Percentiles rank a stretch among this genome's conserved stretches.
Conservation (phyloP, 352 stramenopile genomes). For the Globisporangium rhizosaccharum region DNA sequence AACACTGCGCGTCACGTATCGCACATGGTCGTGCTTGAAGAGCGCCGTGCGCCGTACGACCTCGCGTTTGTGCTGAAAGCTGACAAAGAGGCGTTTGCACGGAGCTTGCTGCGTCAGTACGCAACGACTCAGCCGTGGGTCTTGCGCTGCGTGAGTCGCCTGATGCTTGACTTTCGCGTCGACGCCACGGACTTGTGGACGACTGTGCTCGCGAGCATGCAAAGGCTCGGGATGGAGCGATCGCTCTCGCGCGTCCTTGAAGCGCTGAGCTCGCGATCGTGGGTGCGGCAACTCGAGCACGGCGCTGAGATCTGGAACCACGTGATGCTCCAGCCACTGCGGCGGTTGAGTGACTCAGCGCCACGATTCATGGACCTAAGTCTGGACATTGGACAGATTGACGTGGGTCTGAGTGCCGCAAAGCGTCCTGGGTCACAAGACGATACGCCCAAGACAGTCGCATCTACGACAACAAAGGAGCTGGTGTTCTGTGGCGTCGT, state of each 20-base stretch:
- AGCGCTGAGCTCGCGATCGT: conserved; percentile 25
- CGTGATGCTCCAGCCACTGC: conserved; percentile 24
- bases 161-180: conserved; percentile 58
- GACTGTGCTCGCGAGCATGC: conserved; percentile 38
- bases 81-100: conserved; percentile 38
- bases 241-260: conserved; percentile 32
- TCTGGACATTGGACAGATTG: background rate
- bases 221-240: conserved; percentile 37
- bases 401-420: too few relatives aligned
- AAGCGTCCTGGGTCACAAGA: too few relatives aligned
- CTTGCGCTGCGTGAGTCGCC: conserved; percentile 26
- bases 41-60: conserved; percentile 44
- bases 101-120: conserved; percentile 42
- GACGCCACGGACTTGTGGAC: conserved; percentile 40
- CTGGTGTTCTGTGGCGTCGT: conserved; percentile 19
- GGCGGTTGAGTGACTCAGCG: conserved; percentile 5
- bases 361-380: conserved; percentile 3
- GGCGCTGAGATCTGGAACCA: conserved; percentile 33
- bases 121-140: conserved; percentile 22
- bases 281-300: conserved; percentile 28
- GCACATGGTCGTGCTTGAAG: conserved; percentile 50
- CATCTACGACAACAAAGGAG: conserved; percentile 3
- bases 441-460: background rate
- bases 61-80: conserved; percentile 30
- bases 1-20: conserved; percentile 26